Evolutionary conservation across 768 basidiomycete species (phyloP).

Genomic region (Brasilioporus rufonigricans): DNA sequence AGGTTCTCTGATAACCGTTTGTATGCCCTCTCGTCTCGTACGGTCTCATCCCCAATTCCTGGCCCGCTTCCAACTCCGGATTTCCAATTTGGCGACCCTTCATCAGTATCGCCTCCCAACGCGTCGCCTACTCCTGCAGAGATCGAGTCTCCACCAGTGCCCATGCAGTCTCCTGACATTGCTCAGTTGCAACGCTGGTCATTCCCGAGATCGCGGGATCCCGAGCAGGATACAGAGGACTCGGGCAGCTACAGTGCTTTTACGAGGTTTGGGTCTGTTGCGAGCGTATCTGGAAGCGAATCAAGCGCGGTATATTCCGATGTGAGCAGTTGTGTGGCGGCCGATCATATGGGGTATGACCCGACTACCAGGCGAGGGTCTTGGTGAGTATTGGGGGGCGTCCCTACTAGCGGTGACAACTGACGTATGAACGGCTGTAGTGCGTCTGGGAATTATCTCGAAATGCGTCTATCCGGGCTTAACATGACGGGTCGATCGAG

Average conservation of each 20-base stretch:
- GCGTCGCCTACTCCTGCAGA: slow-evolving; percentile 53
- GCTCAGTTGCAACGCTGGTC: slow-evolving; percentile 37
- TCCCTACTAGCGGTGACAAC: slow-evolving; percentile 19
- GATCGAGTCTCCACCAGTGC: slow-evolving; percentile 21
- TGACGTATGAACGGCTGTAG: slow-evolving; percentile 25
- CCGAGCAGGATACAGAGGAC: slow-evolving; percentile 53
- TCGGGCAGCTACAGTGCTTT: slow-evolving; percentile 45
- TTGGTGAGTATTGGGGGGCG: slow-evolving; percentile 20
- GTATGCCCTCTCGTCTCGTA: slow-evolving; percentile 47
- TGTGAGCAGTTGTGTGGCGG: slow-evolving; percentile 35
- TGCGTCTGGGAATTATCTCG: slow-evolving; percentile 30
- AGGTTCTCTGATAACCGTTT: slow-evolving; percentile 45
- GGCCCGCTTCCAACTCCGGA: slow-evolving; percentile 62
- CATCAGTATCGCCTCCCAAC: slow-evolving; percentile 42
- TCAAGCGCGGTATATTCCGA: slow-evolving; percentile 53
- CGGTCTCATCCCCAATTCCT: slow-evolving; percentile 43
- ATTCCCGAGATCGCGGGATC: slow-evolving; percentile 40
- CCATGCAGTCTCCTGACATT: slow-evolving; percentile 45
- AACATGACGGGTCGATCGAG: slow-evolving; percentile 33
- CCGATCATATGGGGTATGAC: slow-evolving; percentile 31
- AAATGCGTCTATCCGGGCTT: slow-evolving; percentile 30
- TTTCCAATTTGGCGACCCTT: slow-evolving; percentile 64
- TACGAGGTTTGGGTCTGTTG: slow-evolving; percentile 60
- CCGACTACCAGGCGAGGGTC: slow-evolving; percentile 34
- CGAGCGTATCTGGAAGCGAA: slow-evolving; percentile 59